A percentile compares a stretch with the other conserved stretches of the same genome.
These are phyloP conservation scores for Biscogniauxia marginata DNA, from an alignment of 2,329 filamentous ascomycete genomes.

Conservation along the genomic window DNA sequence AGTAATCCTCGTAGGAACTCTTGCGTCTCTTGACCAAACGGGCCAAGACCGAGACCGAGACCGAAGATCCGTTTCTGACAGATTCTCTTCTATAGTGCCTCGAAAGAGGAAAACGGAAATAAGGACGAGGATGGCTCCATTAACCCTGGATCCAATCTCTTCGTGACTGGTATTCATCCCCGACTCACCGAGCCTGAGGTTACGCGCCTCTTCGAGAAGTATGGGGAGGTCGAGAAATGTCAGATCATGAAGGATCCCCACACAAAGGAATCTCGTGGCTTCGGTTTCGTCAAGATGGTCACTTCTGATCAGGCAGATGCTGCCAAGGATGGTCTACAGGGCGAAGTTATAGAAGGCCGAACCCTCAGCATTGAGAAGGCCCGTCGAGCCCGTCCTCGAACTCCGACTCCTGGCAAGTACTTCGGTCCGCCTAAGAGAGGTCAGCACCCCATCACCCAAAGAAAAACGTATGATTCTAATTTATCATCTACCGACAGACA, in stretches of 20 bases:
- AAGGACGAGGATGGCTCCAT: conserved; percentile 74
- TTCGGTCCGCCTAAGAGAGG: conserved; percentile 97
- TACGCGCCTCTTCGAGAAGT: conserved; percentile 95
- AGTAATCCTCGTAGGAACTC: conserved; percentile 20
- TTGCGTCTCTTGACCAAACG: neutral
- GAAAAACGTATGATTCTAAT: conserved; percentile 18
- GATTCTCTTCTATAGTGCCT: conserved; percentile 34
- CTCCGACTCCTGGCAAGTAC: conserved; percentile 97
- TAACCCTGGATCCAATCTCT: conserved; percentile 97
- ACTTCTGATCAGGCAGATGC: conserved; percentile 93
- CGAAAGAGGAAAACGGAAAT: conserved; percentile 52
- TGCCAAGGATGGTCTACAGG: conserved; percentile 92
- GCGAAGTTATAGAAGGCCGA: conserved; percentile 90
- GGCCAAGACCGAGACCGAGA: neutral
- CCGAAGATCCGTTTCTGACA: conserved; percentile 14
- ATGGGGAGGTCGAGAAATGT: conserved; percentile 97
- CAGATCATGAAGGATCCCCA: conserved; percentile 99
- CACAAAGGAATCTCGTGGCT: conserved; percentile 96
- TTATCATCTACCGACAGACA: conserved; percentile 32
- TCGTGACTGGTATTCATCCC: conserved; percentile 97
- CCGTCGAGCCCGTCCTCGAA: conserved; percentile 88
- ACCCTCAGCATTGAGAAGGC: conserved; percentile 99
- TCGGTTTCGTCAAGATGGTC: conserved; percentile 99
- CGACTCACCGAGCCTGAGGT: conserved; percentile 87
- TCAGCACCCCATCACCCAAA: conserved; percentile 45